Evolutionary conservation across 257 asterid genomes (phyloP), one percentile per base, ranked within the genome.

Genomic region (Apocynum venetum): DNA sequence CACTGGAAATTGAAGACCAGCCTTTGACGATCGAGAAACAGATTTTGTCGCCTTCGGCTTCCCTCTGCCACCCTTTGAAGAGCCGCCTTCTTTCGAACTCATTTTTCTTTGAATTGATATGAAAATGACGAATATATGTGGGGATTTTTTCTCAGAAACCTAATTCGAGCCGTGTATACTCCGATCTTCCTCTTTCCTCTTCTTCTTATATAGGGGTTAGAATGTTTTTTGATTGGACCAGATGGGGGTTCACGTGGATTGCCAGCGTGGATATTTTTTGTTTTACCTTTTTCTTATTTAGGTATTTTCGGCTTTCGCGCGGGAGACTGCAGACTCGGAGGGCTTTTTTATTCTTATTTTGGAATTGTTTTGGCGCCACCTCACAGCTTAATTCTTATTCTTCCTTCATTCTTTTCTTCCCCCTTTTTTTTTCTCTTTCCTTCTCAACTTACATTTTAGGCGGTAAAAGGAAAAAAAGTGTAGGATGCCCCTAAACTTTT

Each of bases 1-100:
- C 4, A 76, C 74, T 14, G 79, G 79, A 44, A 76, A 76, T 4
- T 66, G 80, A 53, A 76, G 74, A 9, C 80, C 80, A 13, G 80
- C 80, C 35, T 76, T 76, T 11, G 19, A 19, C 52, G 80, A 76
- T 41, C 80, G 71, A 60, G 80, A 66, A 19, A 76, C 80, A 36
- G 80, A 76, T 76, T 76, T 76, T 4, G 80, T 38, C 4, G 74
- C 17, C 44, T 76, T 76, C 0, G 67, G 67, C 56, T 76, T 76
- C 9, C 80, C 74, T 65, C 80, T 52, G 51, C 80, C 80, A 17
- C 74, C 80, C 73, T 76, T 73, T 17, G 73, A 43, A 17, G 19
- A 35, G 49, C 9, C 47, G 44, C 66, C 35, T 19, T 73, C 77
- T 53, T 53, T 73, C 10, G 48, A 1, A 53, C 77, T 73, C 77